phyloP scores from a whole-genome alignment of 306 rosid genomes.

The Prunus mongolica region DNA sequence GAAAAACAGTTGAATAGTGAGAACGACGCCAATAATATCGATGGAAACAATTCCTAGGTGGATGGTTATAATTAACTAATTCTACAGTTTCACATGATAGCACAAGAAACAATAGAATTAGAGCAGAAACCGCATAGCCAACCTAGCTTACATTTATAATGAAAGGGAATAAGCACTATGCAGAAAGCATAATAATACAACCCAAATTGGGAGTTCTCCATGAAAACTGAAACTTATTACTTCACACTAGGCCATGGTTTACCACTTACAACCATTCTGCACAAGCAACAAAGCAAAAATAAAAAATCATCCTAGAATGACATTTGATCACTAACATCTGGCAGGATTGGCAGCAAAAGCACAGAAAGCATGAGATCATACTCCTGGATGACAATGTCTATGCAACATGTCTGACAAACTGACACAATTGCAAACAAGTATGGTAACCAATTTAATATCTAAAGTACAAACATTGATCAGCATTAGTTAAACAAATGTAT shows the following conservation, averaged over 20 bases:
- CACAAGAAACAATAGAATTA: neutral
- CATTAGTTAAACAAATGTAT: neutral
- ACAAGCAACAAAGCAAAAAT: neutral
- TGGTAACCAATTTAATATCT: neutral
- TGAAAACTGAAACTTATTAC: neutral
- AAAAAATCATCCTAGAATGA: neutral
- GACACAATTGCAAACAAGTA: neutral
- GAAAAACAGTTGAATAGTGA: neutral
- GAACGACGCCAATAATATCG: neutral
- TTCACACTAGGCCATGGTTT: neutral
- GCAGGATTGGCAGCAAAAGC: neutral
- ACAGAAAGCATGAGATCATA: neutral
- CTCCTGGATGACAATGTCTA: neutral
- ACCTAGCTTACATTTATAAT: neutral
- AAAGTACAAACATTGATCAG: neutral
- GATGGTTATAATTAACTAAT: neutral
- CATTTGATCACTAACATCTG: neutral
- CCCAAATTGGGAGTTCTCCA: neutral
- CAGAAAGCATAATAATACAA: neutral
- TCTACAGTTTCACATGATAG: neutral
- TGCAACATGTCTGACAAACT: neutral
- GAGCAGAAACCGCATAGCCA: neutral
- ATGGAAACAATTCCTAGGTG: neutral
- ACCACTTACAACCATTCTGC: neutral
- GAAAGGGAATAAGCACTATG: neutral